Percentiles rank a stretch among this genome's conserved stretches.
Evolutionary conservation across 169 alveolate genomes (phyloP).

Genomic region (Amoebophrya sp.): DNA sequence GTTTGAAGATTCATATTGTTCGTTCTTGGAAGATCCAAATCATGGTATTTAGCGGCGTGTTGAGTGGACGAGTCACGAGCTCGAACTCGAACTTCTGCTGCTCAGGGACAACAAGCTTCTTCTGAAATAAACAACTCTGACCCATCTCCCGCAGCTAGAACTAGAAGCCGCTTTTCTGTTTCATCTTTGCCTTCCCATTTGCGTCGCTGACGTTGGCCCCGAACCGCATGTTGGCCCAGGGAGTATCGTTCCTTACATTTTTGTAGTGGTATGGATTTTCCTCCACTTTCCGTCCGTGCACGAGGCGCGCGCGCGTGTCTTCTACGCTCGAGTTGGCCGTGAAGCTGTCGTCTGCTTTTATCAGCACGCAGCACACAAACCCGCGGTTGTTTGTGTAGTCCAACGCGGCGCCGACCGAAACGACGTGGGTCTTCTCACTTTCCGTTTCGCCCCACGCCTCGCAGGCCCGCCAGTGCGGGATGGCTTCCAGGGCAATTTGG

Average conservation of each 20-base stretch:
- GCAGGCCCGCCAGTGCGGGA: neutral
- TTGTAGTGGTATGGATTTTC: neutral
- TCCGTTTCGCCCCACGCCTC: neutral
- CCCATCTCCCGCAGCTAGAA: too few species aligned
- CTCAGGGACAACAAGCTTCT: too few species aligned
- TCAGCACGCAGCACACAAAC: neutral
- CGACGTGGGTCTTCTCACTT: neutral
- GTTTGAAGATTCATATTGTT: too few species aligned
- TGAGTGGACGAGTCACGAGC: too few species aligned
- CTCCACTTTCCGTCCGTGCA: neutral
- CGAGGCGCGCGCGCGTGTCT: too few species aligned
- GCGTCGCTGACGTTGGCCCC: neutral
- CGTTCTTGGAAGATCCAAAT: too few species aligned
- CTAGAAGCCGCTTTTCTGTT: neutral
- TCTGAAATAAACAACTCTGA: too few species aligned
- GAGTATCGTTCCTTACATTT: neutral
- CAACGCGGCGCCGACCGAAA: neutral
- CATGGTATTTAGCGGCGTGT: too few species aligned
- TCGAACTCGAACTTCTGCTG: too few species aligned
- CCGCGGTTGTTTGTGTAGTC: conserved; percentile 13
- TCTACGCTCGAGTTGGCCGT: too few species aligned
- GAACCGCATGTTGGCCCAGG: neutral
- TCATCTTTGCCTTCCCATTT: neutral
- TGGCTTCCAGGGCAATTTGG: neutral
- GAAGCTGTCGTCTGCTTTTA: too few species aligned